Base-by-base conservation (phyloP, 768 basidiomycete genomes). In the Pisolithus orientalis region DNA sequence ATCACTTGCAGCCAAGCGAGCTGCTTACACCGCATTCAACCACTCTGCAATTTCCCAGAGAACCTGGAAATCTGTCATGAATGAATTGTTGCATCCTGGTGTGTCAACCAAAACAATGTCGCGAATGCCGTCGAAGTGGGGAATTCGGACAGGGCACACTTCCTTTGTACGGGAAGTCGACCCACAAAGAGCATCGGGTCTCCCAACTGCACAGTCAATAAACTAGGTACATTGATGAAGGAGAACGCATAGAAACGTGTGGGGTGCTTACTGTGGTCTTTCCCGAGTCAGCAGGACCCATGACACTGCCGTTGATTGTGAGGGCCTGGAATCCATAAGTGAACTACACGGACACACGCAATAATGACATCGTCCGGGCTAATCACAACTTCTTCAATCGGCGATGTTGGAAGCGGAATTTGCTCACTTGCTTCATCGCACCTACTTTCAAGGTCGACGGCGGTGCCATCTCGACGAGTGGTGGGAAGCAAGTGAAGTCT, bases 61-160 rank as follows among this genome's bases (percentile, higher is more conserved):
- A n/a, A n/a, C n/a, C n/a, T n/a, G n/a, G n/a, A n/a, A n/a, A n/a
- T n/a, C n/a, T n/a, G 55, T 50, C 17, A 45, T 32, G 17, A 53
- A 50, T 4, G 61, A 61, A 51, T 67, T 63, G 28, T 69, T 59
- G 43, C 58, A 63, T 11, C 62, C 62, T 38, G 61, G 57, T 34
- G 59, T 59, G 49, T 62, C 61, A 40, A 6, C 49, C 40, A 43
- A 43, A 24, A 43, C 50, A 16, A 66, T 47, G 11, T 52, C 54
- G 40, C 59, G 58, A 5, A 46, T 50, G 50, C 52, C 54, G 11
- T 51, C 52, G 5, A 56, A 39, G 37, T 58, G 60, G 51, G 64
- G 49, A 27, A 44, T 21, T 32, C 57, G 47, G 17, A 53, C 47
- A 45, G 60, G 39, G n/a, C n/a, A n/a, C n/a, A n/a, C n/a, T n/a